Evolutionary conservation across 2,329 filamentous ascomycete species (phyloP).

Genomic region (Exophiala phaeomuriformis): DNA sequence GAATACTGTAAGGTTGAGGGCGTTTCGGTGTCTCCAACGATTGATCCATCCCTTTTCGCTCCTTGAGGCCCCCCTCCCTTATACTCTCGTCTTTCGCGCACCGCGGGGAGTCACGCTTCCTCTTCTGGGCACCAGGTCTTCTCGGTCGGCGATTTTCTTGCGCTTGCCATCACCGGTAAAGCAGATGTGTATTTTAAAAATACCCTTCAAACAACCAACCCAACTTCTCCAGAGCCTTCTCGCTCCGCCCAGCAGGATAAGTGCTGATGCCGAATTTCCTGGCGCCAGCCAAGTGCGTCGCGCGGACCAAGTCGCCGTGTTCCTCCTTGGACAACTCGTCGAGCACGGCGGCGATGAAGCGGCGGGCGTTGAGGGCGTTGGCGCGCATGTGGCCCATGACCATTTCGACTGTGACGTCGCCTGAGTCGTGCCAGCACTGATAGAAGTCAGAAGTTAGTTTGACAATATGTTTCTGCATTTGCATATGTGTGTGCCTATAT

Average conservation of each 20-base stretch:
- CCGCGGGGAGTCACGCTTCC: background rate
- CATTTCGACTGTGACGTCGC: constrained; percentile 89
- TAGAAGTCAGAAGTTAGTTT: background rate
- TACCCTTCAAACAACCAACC: constrained; percentile 73
- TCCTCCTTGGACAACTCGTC: constrained; percentile 76
- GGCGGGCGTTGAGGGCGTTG: constrained; percentile 79
- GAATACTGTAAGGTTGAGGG: too few relatives aligned
- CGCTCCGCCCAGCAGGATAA: constrained; percentile 63
- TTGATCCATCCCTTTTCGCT: too few relatives aligned
- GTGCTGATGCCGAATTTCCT: constrained; percentile 80
- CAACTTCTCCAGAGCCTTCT: constrained; percentile 70
- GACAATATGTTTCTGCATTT: too few relatives aligned
- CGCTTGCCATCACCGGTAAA: too few relatives aligned
- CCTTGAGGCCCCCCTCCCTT: too few relatives aligned
- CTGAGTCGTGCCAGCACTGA: constrained; percentile 75
- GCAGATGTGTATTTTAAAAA: constrained; percentile 10
- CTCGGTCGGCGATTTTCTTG: background rate
- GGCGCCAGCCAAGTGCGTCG: constrained; percentile 71
- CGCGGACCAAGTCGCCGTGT: constrained; percentile 65
- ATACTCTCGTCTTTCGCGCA: too few relatives aligned
- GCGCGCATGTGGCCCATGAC: constrained; percentile 95
- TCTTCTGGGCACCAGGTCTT: background rate
- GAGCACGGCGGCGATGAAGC: constrained; percentile 76
- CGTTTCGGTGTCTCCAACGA: too few relatives aligned
- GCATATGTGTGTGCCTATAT: too few relatives aligned